Conservation (phyloP, 331 rosid species). For the Rhamnella rubrinervis region DNA sequence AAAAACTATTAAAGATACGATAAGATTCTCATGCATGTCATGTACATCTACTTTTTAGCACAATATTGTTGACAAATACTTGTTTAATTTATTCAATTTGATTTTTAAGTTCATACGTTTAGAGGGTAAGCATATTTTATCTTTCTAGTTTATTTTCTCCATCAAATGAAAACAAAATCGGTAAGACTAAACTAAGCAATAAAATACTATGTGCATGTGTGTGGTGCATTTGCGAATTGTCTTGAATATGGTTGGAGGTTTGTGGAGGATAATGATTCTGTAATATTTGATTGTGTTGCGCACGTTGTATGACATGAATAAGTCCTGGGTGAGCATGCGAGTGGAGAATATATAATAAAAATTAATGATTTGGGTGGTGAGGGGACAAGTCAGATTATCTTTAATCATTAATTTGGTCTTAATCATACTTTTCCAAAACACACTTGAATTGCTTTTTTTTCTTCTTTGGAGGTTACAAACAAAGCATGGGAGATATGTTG, state of each 20-base stretch:
- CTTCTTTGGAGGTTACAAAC: slow-evolving; percentile 28
- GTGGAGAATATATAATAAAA: slow-evolving; percentile 8
- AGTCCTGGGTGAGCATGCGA: slow-evolving; percentile 1
- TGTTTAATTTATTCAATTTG: background rate
- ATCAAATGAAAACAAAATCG: too few species aligned
- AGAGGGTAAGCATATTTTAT: too few species aligned
- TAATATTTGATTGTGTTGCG: background rate
- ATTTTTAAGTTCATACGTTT: too few species aligned
- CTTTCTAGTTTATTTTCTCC: too few species aligned
- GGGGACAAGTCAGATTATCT: slow-evolving; percentile 34
- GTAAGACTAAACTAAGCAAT: too few species aligned
- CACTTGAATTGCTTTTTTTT: slow-evolving; percentile 37
- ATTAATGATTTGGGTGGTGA: slow-evolving; percentile 5
- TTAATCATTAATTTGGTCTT: slow-evolving; percentile 34
- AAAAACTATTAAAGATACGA: slow-evolving; percentile 37
- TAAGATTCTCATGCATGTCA: slow-evolving; percentile 47
- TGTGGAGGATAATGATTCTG: slow-evolving; percentile 1
- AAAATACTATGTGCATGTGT: too few species aligned
- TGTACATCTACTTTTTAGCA: slow-evolving; percentile 13
- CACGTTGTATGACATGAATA: slow-evolving; percentile 7
- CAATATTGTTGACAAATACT: slow-evolving; percentile 13
- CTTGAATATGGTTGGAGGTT: background rate
- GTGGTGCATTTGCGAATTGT: too few species aligned
- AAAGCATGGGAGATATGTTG: slow-evolving; percentile 37
- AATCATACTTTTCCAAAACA: slow-evolving; percentile 29